Evolutionary conservation across 768 basidiomycete species (phyloP).

Genomic region (Trametes villosa): DNA sequence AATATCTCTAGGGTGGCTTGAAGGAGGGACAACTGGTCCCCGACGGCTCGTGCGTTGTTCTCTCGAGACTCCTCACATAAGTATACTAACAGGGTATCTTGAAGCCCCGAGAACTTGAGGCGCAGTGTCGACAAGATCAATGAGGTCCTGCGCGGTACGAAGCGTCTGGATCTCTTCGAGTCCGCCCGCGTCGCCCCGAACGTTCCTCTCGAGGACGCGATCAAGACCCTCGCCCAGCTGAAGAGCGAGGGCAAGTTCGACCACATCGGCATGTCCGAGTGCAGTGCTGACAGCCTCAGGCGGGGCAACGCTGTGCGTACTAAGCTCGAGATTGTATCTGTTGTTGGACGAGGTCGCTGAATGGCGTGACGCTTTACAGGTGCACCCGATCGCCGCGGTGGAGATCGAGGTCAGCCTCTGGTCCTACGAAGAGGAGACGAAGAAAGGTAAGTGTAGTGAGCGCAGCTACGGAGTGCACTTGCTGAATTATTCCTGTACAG

Average conservation of each 20-base stretch:
- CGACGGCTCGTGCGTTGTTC: constrained; percentile 36
- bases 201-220: constrained; percentile 50
- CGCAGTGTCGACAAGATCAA: constrained; percentile 53
- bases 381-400: constrained; percentile 57
- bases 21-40: constrained; percentile 5
- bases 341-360: not conserved
- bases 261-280: constrained; percentile 65
- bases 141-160: constrained; percentile 50
- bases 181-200: constrained; percentile 51
- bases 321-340: constrained; percentile 21
- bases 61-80: not conserved
- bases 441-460: constrained; percentile 38
- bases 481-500: constrained; percentile 31
- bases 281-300: constrained; percentile 50
- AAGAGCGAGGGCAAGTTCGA: constrained; percentile 60
- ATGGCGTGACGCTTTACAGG: constrained; percentile 32
- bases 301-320: constrained; percentile 44
- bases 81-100: not conserved
- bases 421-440: constrained; percentile 57
- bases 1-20: constrained; percentile 28
- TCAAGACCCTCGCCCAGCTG: constrained; percentile 47
- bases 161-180: constrained; percentile 65
- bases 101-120: constrained; percentile 45
- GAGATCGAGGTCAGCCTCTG: constrained; percentile 74
- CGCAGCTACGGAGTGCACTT: not conserved